These are phyloP conservation scores for Hirsutella rhossiliensis DNA, from an alignment of 2,329 filamentous ascomycete genomes.

Conservation along the genomic window DNA sequence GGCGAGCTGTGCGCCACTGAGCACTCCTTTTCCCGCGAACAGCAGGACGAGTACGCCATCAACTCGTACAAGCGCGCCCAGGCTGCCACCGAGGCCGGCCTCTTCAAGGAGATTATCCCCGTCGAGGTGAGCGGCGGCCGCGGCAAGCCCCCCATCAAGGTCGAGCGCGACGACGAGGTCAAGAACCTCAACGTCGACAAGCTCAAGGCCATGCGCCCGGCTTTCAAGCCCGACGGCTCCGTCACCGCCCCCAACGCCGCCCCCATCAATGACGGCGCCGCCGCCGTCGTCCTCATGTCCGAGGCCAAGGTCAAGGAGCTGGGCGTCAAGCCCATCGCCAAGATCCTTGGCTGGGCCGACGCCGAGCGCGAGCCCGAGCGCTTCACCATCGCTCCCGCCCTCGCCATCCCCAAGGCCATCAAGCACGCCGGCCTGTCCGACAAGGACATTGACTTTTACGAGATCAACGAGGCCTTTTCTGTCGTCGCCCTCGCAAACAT, in stretches of 20 bases:
- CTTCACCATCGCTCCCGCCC: slow-evolving; percentile 87
- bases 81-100: slow-evolving; percentile 66
- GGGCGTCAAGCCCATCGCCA: slow-evolving; percentile 80
- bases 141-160: slow-evolving; percentile 71
- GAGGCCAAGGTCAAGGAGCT: slow-evolving; percentile 91
- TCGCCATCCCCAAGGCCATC: slow-evolving; percentile 94
- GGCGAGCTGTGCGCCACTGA: slow-evolving; percentile 87
- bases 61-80: slow-evolving; percentile 89
- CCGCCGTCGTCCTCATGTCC: slow-evolving; percentile 84
- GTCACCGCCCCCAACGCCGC: slow-evolving; percentile 95
- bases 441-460: slow-evolving; percentile 78
- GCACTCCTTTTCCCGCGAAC: slow-evolving; percentile 67
- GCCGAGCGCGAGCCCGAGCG: slow-evolving; percentile 83
- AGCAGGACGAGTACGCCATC: slow-evolving; percentile 94
- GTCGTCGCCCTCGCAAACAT: slow-evolving; percentile 94
- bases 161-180: slow-evolving; percentile 87
- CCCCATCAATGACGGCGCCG: slow-evolving; percentile 88
- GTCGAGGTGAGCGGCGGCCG: slow-evolving; percentile 79
- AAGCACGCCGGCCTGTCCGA: slow-evolving; percentile 79
- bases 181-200: slow-evolving; percentile 86
- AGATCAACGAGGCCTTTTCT: slow-evolving; percentile 99
- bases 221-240: slow-evolving; percentile 72
- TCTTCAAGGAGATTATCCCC: slow-evolving; percentile 83
- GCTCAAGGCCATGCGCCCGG: slow-evolving; percentile 73
- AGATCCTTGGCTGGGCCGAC: slow-evolving; percentile 96